Conservation (phyloP, 2,329 filamentous ascomycete genomes). For the Trichothecium sympodiale region DNA sequence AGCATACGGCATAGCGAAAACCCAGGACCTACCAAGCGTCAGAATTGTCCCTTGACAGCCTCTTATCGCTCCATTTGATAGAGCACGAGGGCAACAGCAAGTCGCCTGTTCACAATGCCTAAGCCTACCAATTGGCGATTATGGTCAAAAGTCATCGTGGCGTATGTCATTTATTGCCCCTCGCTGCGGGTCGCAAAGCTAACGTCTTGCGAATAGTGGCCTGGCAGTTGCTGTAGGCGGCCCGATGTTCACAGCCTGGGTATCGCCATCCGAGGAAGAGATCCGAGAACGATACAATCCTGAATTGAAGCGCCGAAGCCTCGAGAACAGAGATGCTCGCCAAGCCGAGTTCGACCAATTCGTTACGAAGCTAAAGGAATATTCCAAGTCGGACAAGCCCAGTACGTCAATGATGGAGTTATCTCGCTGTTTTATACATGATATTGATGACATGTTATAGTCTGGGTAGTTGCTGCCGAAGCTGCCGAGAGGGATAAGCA, state of each 20-base stretch:
- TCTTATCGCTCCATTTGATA: too few relatives aligned
- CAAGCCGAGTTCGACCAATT: slow-evolving; percentile 88
- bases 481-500: slow-evolving; percentile 31
- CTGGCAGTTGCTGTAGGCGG: slow-evolving; percentile 66
- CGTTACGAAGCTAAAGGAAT: slow-evolving; percentile 71
- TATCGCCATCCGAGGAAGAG: slow-evolving; percentile 82
- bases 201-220: slow-evolving; percentile 41
- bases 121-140: slow-evolving; percentile 42
- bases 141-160: slow-evolving; percentile 59
- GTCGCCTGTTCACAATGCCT: slow-evolving; percentile 10
- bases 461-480: slow-evolving; percentile 41
- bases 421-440: too few relatives aligned
- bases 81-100: neutral
- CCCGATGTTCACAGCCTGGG: slow-evolving; percentile 69
- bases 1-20: too few relatives aligned
- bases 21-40: too few relatives aligned
- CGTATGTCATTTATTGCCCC: slow-evolving; percentile 37
- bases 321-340: slow-evolving; percentile 65
- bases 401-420: slow-evolving; percentile 45
- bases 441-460: slow-evolving; percentile 16
- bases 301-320: slow-evolving; percentile 77
- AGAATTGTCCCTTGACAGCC: too few relatives aligned
- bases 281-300: slow-evolving; percentile 88
- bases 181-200: slow-evolving; percentile 3
- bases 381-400: slow-evolving; percentile 82